phyloP scores from a whole-genome alignment of 2,329 filamentous ascomycete species.

The Clonostachys rhizophaga region DNA sequence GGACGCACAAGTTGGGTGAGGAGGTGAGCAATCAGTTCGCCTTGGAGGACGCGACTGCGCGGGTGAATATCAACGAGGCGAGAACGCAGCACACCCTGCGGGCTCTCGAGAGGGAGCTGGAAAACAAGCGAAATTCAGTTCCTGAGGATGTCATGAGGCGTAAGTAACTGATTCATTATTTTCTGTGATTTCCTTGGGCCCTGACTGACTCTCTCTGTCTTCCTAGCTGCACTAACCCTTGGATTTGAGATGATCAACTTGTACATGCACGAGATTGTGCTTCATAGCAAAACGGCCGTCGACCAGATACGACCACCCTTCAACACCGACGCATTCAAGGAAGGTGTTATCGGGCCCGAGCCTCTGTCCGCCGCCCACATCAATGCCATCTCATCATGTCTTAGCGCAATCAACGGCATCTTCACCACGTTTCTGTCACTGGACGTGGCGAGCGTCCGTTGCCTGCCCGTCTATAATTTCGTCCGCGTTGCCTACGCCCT shows the following conservation, averaged over 20 bases:
- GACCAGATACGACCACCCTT: slow-evolving; percentile 48
- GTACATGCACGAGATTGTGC: slow-evolving; percentile 72
- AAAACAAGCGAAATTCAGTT: slow-evolving; percentile 52
- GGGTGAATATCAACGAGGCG: slow-evolving; percentile 52
- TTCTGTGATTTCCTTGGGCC: background rate
- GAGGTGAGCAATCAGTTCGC: slow-evolving; percentile 63
- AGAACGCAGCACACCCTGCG: slow-evolving; percentile 61
- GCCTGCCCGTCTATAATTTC: slow-evolving; percentile 65
- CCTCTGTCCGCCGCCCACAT: slow-evolving; percentile 49
- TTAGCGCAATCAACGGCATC: slow-evolving; percentile 61
- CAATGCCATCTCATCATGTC: slow-evolving; percentile 61
- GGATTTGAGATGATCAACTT: slow-evolving; percentile 62
- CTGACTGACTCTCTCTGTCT: background rate
- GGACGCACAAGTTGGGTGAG: slow-evolving; percentile 60
- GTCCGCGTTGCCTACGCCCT: slow-evolving; percentile 68
- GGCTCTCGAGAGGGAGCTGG: slow-evolving; percentile 60
- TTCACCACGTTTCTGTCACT: slow-evolving; percentile 62
- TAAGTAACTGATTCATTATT: slow-evolving; percentile 29
- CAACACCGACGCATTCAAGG: slow-evolving; percentile 36
- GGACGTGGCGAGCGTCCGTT: slow-evolving; percentile 53
- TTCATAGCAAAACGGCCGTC: slow-evolving; percentile 56
- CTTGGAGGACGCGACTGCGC: slow-evolving; percentile 57
- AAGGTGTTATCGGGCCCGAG: slow-evolving; percentile 33
- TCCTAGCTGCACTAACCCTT: slow-evolving; percentile 54
- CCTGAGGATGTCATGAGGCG: slow-evolving; percentile 47